These are phyloP conservation scores for Diaporthe sp. DNA, from an alignment of 2,329 filamentous ascomycete species.

Conservation along the genomic window DNA sequence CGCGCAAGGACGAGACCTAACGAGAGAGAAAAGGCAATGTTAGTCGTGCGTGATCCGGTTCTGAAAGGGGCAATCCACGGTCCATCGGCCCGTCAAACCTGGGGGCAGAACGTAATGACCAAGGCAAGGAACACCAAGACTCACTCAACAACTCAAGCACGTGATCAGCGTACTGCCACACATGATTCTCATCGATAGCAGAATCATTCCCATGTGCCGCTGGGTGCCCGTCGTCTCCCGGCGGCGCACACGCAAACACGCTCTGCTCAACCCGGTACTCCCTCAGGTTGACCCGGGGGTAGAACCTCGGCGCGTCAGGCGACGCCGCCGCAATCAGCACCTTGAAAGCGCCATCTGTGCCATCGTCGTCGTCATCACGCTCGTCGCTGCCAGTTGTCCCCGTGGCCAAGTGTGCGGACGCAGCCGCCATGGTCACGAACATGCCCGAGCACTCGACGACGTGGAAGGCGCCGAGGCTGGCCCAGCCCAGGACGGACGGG, in stretches of 20 bases:
- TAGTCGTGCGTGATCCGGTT: not conserved
- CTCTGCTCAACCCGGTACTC: constrained; percentile 21
- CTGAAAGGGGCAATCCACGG: not conserved
- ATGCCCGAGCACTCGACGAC: constrained; percentile 19
- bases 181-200: not conserved
- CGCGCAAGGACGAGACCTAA: constrained; percentile 14
- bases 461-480: constrained; percentile 5
- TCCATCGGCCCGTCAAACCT: not conserved
- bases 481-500: constrained; percentile 9
- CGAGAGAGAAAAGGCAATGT: not conserved
- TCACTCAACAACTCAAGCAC: constrained; percentile 26
- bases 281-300: constrained; percentile 11
- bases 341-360: constrained; percentile 1
- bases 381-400: not conserved
- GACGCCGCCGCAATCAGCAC: constrained; percentile 14
- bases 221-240: not conserved
- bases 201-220: not conserved
- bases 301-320: constrained; percentile 29
- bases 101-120: not conserved
- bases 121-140: not conserved
- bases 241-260: constrained; percentile 25
- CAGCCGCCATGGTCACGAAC: not conserved
- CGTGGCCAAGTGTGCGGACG: constrained; percentile 11
- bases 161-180: constrained; percentile 17
- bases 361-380: not conserved